These are phyloP conservation scores for Nothomitra cinnamomea DNA, from an alignment of 2,329 filamentous ascomycete species.

Conservation along the genomic window DNA sequence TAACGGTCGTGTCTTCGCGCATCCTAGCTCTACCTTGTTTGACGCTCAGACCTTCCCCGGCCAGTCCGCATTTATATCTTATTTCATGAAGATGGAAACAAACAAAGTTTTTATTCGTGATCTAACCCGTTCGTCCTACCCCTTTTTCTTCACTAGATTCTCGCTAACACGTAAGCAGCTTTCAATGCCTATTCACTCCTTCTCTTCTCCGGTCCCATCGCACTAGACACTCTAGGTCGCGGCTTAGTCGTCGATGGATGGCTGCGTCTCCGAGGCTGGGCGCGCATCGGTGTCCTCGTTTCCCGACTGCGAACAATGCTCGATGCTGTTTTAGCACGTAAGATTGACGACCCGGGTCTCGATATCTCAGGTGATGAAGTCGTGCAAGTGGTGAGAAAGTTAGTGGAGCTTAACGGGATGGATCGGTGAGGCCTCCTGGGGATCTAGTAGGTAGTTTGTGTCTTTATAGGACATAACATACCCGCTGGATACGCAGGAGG, in stretches of 20 bases:
- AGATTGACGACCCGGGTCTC: conserved; percentile 57
- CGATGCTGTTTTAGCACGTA: conserved; percentile 64
- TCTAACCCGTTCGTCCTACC: conserved; percentile 52
- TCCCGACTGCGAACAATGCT: conserved; percentile 70
- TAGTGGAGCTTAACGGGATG: conserved; percentile 81
- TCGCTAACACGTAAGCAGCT: conserved; percentile 28
- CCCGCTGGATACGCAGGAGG: too few species aligned
- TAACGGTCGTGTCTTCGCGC: conserved; percentile 77
- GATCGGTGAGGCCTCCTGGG: conserved; percentile 29
- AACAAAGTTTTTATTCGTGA: conserved; percentile 78
- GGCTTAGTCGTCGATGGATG: conserved; percentile 86
- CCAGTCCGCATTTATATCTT: conserved; percentile 38
- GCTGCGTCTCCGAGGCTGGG: conserved; percentile 78
- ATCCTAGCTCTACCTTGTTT: conserved; percentile 78
- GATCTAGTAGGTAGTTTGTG: too few species aligned
- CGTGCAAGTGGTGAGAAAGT: conserved; percentile 56
- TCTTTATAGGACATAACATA: too few species aligned
- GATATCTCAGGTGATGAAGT: conserved; percentile 41
- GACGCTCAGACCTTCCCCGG: conserved; percentile 61
- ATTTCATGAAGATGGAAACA: conserved; percentile 5
- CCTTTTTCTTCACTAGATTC: conserved; percentile 4
- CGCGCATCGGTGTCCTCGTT: conserved; percentile 79
- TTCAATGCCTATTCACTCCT: conserved; percentile 82
- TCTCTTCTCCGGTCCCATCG: conserved; percentile 67
- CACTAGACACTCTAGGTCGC: conserved; percentile 71